Evolutionary conservation across 2,329 filamentous ascomycete species (phyloP).

Genomic region (Xylaria sp.): DNA sequence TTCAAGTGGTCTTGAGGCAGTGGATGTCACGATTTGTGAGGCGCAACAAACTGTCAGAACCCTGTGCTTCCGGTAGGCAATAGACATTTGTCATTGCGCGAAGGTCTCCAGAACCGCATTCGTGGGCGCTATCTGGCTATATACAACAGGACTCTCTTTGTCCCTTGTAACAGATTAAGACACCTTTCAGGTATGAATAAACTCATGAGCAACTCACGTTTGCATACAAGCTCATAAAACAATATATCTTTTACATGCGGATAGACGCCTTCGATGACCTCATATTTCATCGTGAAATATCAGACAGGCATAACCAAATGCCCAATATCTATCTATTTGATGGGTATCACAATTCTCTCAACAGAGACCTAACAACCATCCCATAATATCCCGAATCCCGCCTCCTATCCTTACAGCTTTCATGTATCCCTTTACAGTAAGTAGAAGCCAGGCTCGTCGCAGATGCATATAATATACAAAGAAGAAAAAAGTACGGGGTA

Average conservation of each 20-base stretch:
- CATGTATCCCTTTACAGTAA: constrained; percentile 3
- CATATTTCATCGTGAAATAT: neutral
- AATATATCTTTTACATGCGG: neutral
- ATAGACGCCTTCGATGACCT: neutral
- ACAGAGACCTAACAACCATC: constrained; percentile 1
- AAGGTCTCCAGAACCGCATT: no score
- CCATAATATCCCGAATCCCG: constrained; percentile 1
- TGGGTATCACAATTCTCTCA: constrained; percentile 28
- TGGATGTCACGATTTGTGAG: no score
- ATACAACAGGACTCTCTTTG: no score
- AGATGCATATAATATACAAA: constrained; percentile 23
- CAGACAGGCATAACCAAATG: neutral
- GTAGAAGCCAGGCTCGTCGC: neutral
- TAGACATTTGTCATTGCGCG: no score
- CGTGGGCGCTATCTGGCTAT: no score
- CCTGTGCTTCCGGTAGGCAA: no score
- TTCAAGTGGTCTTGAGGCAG: no score
- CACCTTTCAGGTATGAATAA: neutral
- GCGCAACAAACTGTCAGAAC: no score
- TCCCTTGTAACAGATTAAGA: no score
- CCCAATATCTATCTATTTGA: neutral
- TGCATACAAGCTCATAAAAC: neutral
- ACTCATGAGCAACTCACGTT: neutral
- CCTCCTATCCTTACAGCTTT: neutral
- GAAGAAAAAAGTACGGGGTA: neutral